Conservation (phyloP, 257 asterid genomes). For the Rhazya stricta region DNA sequence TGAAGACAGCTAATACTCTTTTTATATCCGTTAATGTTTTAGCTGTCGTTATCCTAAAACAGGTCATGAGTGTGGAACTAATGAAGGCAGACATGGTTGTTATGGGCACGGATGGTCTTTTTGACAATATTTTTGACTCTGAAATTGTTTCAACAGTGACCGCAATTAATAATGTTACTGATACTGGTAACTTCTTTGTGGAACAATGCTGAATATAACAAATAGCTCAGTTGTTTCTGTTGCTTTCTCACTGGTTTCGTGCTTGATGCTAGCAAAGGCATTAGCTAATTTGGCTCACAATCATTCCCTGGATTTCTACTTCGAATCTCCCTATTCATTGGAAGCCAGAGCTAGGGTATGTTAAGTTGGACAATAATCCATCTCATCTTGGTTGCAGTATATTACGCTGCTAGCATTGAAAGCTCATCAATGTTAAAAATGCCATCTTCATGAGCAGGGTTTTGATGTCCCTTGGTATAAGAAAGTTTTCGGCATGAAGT, state of each 20-base stretch:
- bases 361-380: too few relatives aligned
- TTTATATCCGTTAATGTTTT: not conserved
- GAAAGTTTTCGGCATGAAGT: slow-evolving; percentile 68
- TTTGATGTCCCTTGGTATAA: slow-evolving; percentile 86
- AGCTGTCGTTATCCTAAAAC: slow-evolving; percentile 17
- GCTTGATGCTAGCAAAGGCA: slow-evolving; percentile 63
- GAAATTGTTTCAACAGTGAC: slow-evolving; percentile 51
- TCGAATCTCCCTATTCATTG: slow-evolving; percentile 77
- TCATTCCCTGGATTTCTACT: slow-evolving; percentile 60
- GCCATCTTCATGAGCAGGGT: slow-evolving; percentile 41
- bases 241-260: slow-evolving; percentile 20
- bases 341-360: slow-evolving; percentile 73
- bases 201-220: not conserved
- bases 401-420: not conserved
- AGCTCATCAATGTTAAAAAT: not conserved
- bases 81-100: slow-evolving; percentile 61
- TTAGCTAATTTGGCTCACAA: slow-evolving; percentile 62
- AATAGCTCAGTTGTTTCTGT: slow-evolving; percentile 3
- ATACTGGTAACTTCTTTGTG: slow-evolving; percentile 51
- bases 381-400: not conserved
- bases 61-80: slow-evolving; percentile 68
- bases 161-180: slow-evolving; percentile 30
- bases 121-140: slow-evolving; percentile 62
- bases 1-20: not conserved
- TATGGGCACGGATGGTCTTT: slow-evolving; percentile 87